Percentiles rank a stretch among this genome's conserved stretches.
These are phyloP conservation scores for Apiotrichum mycotoxinovorans DNA, from an alignment of 1,284 basidiomycete species.

Conservation along the genomic window DNA sequence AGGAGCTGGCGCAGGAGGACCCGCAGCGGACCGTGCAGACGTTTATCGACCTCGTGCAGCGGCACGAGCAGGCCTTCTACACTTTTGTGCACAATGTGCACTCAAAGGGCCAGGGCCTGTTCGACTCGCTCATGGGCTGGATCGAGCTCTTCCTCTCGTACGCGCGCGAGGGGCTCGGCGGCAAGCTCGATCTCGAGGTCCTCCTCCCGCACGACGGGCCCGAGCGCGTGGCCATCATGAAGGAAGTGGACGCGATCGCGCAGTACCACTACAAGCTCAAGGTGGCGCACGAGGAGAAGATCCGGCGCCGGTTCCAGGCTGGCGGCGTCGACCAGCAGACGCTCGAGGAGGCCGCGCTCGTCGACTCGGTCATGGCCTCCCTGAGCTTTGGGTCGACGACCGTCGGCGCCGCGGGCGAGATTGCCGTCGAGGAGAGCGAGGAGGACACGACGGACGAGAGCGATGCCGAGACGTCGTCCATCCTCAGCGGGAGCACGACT, in stretches of 20 bases:
- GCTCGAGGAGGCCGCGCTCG: slow-evolving; percentile 70
- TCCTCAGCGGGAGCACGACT: background rate
- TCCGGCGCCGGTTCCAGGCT: slow-evolving; percentile 70
- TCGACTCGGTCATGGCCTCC: slow-evolving; percentile 72
- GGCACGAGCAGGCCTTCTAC: slow-evolving; percentile 96
- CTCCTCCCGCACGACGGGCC: slow-evolving; percentile 74
- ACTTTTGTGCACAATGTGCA: slow-evolving; percentile 98
- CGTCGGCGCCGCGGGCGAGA: slow-evolving; percentile 69
- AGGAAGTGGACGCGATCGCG: slow-evolving; percentile 80
- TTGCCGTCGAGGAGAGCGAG: slow-evolving; percentile 65
- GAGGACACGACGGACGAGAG: slow-evolving; percentile 58
- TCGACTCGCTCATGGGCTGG: slow-evolving; percentile 93
- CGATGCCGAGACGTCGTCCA: slow-evolving; percentile 33
- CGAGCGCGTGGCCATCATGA: slow-evolving; percentile 70
- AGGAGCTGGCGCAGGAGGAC: slow-evolving; percentile 79
- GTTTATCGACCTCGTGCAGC: slow-evolving; percentile 88
- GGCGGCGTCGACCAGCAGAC: slow-evolving; percentile 57
- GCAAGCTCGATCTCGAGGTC: slow-evolving; percentile 70
- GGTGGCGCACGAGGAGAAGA: slow-evolving; percentile 80
- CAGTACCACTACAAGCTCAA: slow-evolving; percentile 90
- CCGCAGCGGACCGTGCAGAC: slow-evolving; percentile 83
- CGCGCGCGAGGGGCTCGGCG: slow-evolving; percentile 77
- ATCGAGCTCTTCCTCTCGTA: slow-evolving; percentile 91
- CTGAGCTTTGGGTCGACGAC: slow-evolving; percentile 75
- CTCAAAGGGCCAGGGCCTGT: slow-evolving; percentile 90